Evolutionary conservation across 2,329 filamentous ascomycete species (phyloP).

Genomic region (Fusarium camptoceras): DNA sequence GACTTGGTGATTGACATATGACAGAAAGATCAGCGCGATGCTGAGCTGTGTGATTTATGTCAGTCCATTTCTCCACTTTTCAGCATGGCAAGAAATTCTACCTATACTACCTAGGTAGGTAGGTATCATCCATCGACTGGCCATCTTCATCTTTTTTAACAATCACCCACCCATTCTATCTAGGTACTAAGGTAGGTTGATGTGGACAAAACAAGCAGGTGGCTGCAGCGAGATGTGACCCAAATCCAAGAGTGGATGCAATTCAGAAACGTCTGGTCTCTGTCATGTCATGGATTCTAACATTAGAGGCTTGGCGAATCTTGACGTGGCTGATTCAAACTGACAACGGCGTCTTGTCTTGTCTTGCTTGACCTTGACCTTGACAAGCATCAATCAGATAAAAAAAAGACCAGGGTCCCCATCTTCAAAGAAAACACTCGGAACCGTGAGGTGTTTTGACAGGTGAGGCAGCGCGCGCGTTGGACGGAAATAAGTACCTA

Average conservation of each 20-base stretch:
- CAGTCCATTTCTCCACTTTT: conserved; percentile 6
- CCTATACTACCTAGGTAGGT: no score
- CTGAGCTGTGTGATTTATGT: conserved; percentile 3
- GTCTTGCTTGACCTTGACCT: not conserved
- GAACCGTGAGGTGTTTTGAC: conserved; percentile 20
- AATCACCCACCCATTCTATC: no score
- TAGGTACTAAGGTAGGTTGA: no score
- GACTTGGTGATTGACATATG: not conserved
- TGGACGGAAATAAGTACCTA: conserved; percentile 12
- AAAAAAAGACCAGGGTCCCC: conserved; percentile 15
- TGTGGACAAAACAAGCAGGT: not conserved
- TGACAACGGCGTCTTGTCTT: conserved; percentile 1
- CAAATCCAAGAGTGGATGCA: conserved; percentile 18
- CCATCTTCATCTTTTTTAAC: not conserved
- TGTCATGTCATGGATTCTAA: not conserved
- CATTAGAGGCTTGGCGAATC: not conserved
- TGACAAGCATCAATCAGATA: conserved; percentile 1
- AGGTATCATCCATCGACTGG: not conserved
- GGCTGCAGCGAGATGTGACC: conserved; percentile 31
- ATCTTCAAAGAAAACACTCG: conserved; percentile 11
- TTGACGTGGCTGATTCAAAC: conserved; percentile 3
- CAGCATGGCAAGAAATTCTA: not conserved
- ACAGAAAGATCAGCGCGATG: not conserved
- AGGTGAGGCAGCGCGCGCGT: conserved; percentile 14
- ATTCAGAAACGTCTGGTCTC: not conserved